Base-by-base conservation (phyloP, 805 yeast species). In the Monosporozyma solicola region DNA sequence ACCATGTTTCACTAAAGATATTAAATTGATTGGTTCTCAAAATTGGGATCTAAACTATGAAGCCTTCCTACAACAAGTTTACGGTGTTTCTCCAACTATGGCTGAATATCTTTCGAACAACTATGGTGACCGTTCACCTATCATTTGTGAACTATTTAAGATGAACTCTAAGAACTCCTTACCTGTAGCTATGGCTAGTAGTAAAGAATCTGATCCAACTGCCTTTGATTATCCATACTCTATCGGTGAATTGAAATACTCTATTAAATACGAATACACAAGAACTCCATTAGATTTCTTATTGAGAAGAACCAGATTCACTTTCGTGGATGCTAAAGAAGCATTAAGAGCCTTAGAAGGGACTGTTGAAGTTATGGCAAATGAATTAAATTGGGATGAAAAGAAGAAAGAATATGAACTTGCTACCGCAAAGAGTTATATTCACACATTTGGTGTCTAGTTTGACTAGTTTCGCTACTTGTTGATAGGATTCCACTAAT, bases 271-370 rank as follows among this genome's bases (percentile, higher is more conserved):
- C 71, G 98, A 91, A 74, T 88, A 89, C 69, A 82, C 88, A 45
- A 80, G 95, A 73, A 86, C 91, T 11, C 95, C 96, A 48, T 74
- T 84, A 53, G 98, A 91, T 71, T 89, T 91, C 76, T 76, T 91
- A 59, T 88, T 95, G 53, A 85, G 97, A 77, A 85, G 98, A 77
- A 84, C 92, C 51, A 83, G 98, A 72, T 82, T 88, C 67, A 96
- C 96, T 2, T 92, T 90, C 75, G 76, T 91, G 67, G 91, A 91
- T 72, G 87, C 94, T 44, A 82, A 82, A 68, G 89, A 85, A 58
- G 96, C 97, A 13, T 72, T 83, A 57, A 76, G 73, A 50, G 86
- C 95, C 15, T 83, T 91, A 53, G 95, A 89, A 57, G 85, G 84
- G 57, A 95, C 92, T 41, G 90, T 87, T 50, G 85, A 86, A 61